Percentiles rank a stretch among this genome's conserved stretches.
Conservation (phyloP, 192 early-diverging fungal genomes). For the Spizellomyces punctatus region DNA sequence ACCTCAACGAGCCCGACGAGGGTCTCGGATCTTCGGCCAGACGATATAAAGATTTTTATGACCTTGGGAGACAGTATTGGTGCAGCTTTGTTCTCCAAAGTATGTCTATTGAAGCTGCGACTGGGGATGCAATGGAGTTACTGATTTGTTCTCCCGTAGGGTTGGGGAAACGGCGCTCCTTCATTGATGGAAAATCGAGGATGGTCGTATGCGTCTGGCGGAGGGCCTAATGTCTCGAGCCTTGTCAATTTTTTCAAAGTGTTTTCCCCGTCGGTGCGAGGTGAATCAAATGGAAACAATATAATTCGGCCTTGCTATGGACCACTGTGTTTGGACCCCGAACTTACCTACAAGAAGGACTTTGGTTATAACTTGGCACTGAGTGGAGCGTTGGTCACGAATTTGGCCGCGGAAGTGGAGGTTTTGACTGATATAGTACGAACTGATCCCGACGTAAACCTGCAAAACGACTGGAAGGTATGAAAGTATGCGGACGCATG, state of each 20-base stretch:
- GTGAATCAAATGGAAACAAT: not conserved
- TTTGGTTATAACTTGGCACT: conserved; percentile 10
- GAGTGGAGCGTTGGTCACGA: not conserved
- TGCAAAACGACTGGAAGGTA: conserved; percentile 20
- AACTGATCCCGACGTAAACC: not conserved
- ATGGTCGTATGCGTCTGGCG: conserved; percentile 8
- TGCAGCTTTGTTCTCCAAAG: conserved; percentile 8
- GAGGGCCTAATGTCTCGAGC: not conserved
- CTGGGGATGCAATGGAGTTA: not conserved
- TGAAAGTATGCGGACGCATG: not conserved
- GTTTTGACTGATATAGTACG: not conserved
- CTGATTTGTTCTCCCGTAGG: not conserved
- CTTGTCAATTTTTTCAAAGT: conserved; percentile 1
- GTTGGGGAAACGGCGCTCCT: not conserved
- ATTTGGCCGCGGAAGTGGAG: conserved; percentile 1
- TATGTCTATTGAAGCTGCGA: not conserved
- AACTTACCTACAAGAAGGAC: not conserved
- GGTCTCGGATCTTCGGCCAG: conserved; percentile 5
- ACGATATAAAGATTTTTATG: conserved; percentile 13
- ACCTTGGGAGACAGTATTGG: conserved; percentile 11
- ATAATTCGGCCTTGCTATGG: conserved; percentile 3
- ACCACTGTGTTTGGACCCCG: not conserved
- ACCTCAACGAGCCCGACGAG: not conserved
- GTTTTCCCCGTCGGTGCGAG: not conserved
- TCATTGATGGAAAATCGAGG: conserved; percentile 3